Conservation (phyloP, 208 protist genomes). For the Novymonas esmeraldas region DNA sequence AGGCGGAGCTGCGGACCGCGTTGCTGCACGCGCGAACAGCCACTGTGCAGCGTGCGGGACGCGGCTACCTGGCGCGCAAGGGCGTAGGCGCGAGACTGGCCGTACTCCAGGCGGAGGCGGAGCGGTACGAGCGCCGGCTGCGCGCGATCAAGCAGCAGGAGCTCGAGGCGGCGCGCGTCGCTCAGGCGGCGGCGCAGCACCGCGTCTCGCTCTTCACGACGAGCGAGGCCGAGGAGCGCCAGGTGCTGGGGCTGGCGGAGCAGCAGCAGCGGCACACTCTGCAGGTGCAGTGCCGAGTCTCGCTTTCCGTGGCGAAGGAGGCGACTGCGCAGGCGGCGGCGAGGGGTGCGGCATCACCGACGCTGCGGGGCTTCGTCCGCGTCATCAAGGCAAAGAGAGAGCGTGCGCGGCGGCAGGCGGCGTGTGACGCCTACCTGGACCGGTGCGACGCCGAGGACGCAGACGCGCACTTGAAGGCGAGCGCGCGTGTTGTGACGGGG, state of each 20-base stretch:
- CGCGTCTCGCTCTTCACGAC: constrained; percentile 2
- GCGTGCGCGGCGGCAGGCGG: neutral
- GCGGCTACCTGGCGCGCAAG: constrained; percentile 54
- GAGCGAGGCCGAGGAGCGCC: constrained; percentile 29
- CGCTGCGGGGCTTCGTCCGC: constrained; percentile 8
- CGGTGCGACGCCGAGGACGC: constrained; percentile 6
- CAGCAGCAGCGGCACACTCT: constrained; percentile 15
- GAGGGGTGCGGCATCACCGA: neutral
- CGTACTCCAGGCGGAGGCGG: constrained; percentile 40
- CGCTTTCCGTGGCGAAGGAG: neutral
- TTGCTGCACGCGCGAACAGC: neutral
- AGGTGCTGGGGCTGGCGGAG: constrained; percentile 17
- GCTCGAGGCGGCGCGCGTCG: constrained; percentile 4
- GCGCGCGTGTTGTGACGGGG: constrained; percentile 11
- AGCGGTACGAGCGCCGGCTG: constrained; percentile 44
- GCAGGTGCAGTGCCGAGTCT: constrained; percentile 5
- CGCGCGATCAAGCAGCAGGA: constrained; percentile 31
- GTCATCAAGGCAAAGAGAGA: constrained; percentile 21
- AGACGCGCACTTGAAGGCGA: constrained; percentile 1
- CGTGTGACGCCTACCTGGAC: constrained; percentile 13
- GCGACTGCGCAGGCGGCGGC: neutral
- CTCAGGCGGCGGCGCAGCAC: constrained; percentile 2
- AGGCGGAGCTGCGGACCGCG: neutral
- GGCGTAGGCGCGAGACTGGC: constrained; percentile 32
- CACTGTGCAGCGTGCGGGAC: constrained; percentile 62